These are phyloP conservation scores for Penicilliopsis zonata DNA, from an alignment of 495 filamentous ascomycete genomes.

Conservation along the genomic window DNA sequence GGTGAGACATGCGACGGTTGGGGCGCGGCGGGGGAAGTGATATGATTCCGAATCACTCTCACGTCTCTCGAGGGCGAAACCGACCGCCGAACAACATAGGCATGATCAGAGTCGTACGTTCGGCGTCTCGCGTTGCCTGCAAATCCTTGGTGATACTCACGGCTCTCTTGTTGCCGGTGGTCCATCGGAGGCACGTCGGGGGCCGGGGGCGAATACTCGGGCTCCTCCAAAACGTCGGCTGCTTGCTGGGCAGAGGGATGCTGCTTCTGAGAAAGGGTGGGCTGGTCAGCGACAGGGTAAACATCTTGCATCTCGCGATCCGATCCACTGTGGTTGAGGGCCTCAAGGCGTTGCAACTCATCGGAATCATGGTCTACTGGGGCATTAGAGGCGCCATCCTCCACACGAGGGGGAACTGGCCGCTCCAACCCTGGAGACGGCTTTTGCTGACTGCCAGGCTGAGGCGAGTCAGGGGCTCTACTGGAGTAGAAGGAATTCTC, in stretches of 20 bases:
- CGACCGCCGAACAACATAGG: constrained; percentile 11
- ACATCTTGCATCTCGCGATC: constrained; percentile 36
- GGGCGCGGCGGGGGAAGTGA: constrained; percentile 64
- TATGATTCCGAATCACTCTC: constrained; percentile 46
- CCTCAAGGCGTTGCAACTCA: constrained; percentile 38
- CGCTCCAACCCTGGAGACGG: constrained; percentile 14
- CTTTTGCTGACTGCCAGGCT: constrained; percentile 16
- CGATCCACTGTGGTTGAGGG: constrained; percentile 29
- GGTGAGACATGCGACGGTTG: constrained; percentile 75
- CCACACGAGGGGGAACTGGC: constrained; percentile 10
- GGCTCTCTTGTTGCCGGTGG: constrained; percentile 10
- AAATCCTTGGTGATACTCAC: constrained; percentile 13
- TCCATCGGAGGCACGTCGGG: constrained; percentile 26
- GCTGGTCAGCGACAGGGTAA: constrained; percentile 33
- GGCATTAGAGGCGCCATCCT: constrained; percentile 11
- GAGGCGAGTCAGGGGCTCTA: constrained; percentile 44
- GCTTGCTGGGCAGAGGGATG: constrained; percentile 11
- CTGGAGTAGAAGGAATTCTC: constrained; percentile 95
- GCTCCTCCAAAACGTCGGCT: constrained; percentile 27
- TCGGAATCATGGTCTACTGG: constrained; percentile 24
- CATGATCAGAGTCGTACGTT: constrained; percentile 8
- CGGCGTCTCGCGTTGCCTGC: constrained; percentile 9
- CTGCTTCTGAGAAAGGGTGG: constrained; percentile 18
- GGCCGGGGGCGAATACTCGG: constrained; percentile 39
- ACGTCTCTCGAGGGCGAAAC: constrained; percentile 22